Evolutionary conservation across 106 monocot genomes (phyloP), one percentile per base, ranked within the genome.

Genomic region (Dendrobium officinale): DNA sequence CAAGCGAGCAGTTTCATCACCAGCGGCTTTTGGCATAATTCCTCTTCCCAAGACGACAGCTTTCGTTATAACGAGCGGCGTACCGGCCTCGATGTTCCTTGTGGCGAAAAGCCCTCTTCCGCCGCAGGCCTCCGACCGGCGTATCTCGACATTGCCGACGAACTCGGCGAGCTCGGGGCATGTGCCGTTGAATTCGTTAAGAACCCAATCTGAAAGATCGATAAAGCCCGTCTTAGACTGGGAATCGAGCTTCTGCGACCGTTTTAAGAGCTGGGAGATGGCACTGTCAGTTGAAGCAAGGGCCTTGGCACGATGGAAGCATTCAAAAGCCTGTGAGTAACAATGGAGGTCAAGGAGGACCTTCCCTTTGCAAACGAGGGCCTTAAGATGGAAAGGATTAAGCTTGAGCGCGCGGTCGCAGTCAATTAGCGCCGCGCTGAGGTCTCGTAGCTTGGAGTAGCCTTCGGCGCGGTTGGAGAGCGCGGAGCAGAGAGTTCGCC

Each of bases 191-290:
- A 88, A 96, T 31, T 88, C 91, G 9, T 26, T 77, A 9, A 86
- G 24, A 3, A 97, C 59, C 96, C 96, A 97, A 6, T 89, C 91
- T 1, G 97, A 92, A 19, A 98, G 31, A 75, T 98, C 94, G 49
- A 94, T 18, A 9, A 48, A 73, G 6, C 97, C 97, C 13, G 85
- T 94, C 81, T 86, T 86, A 26, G 92, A 89, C 79, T 86, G 87
- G 41, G 67, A 67, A 77, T 91, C 97, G 0, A 98, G 85, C 81
- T 80, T 86, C 84, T 77, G 80, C 67, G 85, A 84, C 40, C 87
- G 83, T 2, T 77, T 85, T 19, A 88, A 64, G 2, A 98, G 84
- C 77, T 44, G 82, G 29, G 86, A 77, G 20, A 88, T 13, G 2
- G 51, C 4, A 42, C 42, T 72, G 75, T 80, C 73, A 17, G 26